These are phyloP conservation scores for Sporothrix dimorphospora DNA, from an alignment of 2,329 filamentous ascomycete genomes.

Conservation along the genomic window DNA sequence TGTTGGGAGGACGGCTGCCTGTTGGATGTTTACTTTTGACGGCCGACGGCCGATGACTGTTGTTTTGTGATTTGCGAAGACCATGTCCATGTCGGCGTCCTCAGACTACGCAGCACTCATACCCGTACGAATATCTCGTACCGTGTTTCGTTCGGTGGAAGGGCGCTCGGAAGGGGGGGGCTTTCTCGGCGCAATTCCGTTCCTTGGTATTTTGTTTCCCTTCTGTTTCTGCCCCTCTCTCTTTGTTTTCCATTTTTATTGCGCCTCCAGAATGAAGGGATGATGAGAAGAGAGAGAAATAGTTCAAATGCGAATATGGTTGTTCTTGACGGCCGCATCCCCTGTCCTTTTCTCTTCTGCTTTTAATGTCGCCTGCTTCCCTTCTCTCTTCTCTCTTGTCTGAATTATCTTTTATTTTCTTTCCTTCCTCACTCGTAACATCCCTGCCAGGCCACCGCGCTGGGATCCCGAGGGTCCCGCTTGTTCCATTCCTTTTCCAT, in stretches of 20 bases:
- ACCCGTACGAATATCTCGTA: slow-evolving; percentile 10
- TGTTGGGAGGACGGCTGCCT: background rate
- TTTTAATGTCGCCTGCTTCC: background rate
- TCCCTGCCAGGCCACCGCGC: background rate
- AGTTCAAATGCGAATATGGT: background rate
- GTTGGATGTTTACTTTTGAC: background rate
- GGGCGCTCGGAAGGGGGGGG: background rate
- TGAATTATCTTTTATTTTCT: background rate
- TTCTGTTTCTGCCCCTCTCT: background rate
- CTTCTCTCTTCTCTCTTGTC: background rate
- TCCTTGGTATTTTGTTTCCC: background rate
- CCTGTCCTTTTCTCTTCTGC: background rate
- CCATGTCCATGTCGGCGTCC: background rate
- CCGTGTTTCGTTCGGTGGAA: slow-evolving; percentile 11
- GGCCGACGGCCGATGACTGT: background rate
- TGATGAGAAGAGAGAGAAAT: background rate
- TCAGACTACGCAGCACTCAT: slow-evolving; percentile 2
- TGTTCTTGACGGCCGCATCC: background rate
- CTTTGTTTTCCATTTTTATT: background rate
- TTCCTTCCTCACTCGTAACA: background rate
- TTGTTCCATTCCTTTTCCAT: slow-evolving; percentile 25
- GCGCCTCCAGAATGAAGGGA: background rate
- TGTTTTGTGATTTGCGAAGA: background rate
- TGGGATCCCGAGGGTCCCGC: slow-evolving; percentile 22
- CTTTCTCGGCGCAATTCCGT: slow-evolving; percentile 25